A percentile compares a stretch with the other conserved stretches of the same genome.
phyloP scores from a whole-genome alignment of 768 basidiomycete genomes.

The Tylopilus felleus region DNA sequence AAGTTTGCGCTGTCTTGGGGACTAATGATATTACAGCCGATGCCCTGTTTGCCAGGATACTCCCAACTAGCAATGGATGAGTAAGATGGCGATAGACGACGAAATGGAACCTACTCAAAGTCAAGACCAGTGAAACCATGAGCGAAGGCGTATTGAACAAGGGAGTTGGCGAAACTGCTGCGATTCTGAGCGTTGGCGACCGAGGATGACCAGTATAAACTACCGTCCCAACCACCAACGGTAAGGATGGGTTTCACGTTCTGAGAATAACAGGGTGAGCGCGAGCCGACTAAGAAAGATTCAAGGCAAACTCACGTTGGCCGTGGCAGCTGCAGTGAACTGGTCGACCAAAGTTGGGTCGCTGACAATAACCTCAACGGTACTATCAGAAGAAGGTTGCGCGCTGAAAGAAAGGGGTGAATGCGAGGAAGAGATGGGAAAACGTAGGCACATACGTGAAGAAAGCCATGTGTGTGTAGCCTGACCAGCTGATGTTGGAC shows the following conservation, averaged over 20 bases:
- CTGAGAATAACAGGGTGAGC: slow-evolving; percentile 29
- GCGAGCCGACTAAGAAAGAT: no score
- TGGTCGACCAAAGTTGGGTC: slow-evolving; percentile 8
- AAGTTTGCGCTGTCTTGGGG: slow-evolving; percentile 73
- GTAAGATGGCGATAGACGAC: background rate
- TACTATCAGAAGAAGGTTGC: slow-evolving; percentile 19
- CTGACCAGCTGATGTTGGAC: slow-evolving; percentile 56
- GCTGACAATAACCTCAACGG: slow-evolving; percentile 9
- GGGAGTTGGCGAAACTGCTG: slow-evolving; percentile 53
- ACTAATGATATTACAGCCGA: slow-evolving; percentile 65
- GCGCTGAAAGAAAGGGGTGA: slow-evolving; percentile 11
- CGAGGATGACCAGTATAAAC: slow-evolving; percentile 55
- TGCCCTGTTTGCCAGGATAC: slow-evolving; percentile 68
- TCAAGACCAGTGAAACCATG: slow-evolving; percentile 64
- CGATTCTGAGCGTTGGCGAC: slow-evolving; percentile 55
- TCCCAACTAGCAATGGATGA: slow-evolving; percentile 63
- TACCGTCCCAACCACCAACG: slow-evolving; percentile 68
- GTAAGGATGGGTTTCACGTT: slow-evolving; percentile 55
- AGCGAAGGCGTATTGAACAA: slow-evolving; percentile 44
- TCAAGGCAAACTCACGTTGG: slow-evolving; percentile 19
- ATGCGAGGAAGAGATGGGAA: background rate
- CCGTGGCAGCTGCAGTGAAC: slow-evolving; percentile 24
- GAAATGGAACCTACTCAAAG: slow-evolving; percentile 51
- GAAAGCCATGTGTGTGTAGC: slow-evolving; percentile 67
- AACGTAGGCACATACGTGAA: slow-evolving; percentile 41